phyloP scores from a whole-genome alignment of 2,329 filamentous ascomycete species.

The Monilinia vaccinii-corymbosi region DNA sequence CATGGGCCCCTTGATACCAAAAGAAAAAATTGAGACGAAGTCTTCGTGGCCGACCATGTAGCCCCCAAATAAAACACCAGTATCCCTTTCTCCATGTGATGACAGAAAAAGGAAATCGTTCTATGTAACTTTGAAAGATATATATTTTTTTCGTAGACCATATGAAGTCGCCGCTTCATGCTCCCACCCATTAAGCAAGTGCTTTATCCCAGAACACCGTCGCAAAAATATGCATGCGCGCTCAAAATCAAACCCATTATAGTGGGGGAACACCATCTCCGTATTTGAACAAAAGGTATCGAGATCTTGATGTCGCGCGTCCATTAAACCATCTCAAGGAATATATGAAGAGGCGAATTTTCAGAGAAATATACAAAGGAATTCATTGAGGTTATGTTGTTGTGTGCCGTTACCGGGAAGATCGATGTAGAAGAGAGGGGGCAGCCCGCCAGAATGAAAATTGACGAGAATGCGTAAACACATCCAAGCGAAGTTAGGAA shows the following conservation, averaged over 20 bases:
- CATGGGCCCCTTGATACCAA: slow-evolving; percentile 16
- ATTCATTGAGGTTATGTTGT: slow-evolving; percentile 27
- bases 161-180: slow-evolving; percentile 30
- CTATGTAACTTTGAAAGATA: slow-evolving; percentile 27
- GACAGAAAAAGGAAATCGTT: slow-evolving; percentile 28
- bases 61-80: slow-evolving; percentile 25
- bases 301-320: slow-evolving; percentile 28
- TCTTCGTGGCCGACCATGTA: slow-evolving; percentile 26
- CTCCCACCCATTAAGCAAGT: slow-evolving; percentile 26
- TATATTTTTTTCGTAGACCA: slow-evolving; percentile 27
- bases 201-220: slow-evolving; percentile 28
- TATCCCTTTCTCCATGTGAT: slow-evolving; percentile 17
- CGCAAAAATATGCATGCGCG: slow-evolving; percentile 29
- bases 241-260: slow-evolving; percentile 27
- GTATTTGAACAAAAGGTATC: slow-evolving; percentile 29
- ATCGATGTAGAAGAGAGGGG: slow-evolving; percentile 27
- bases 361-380: slow-evolving; percentile 28
- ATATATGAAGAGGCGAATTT: slow-evolving; percentile 18
- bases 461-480: slow-evolving; percentile 25
- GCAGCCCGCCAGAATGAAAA: slow-evolving; percentile 26
- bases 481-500: slow-evolving; percentile 23
- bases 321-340: slow-evolving; percentile 26
- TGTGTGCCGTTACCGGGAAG: slow-evolving; percentile 23
- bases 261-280: slow-evolving; percentile 24
- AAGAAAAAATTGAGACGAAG: slow-evolving; percentile 25